A percentile compares a stretch with the other conserved stretches of the same genome.
phyloP scores from a whole-genome alignment of 805 yeast genomes.

The Suhomyces emberorum region DNA sequence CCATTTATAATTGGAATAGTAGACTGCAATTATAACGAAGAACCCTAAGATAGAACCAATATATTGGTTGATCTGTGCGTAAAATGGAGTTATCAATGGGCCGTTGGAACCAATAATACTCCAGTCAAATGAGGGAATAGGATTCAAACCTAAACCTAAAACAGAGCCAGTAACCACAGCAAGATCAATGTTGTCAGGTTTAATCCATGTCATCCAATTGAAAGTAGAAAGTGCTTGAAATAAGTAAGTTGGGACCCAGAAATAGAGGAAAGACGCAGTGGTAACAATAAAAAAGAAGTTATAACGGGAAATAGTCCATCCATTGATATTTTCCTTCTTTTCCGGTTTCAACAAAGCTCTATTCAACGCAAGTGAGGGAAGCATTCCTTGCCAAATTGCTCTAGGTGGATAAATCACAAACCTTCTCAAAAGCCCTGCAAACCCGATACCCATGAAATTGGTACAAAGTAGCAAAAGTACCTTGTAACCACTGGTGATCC shows the following conservation, averaged over 20 bases:
- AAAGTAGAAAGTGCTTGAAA: constrained; percentile 42
- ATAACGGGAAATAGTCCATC: constrained; percentile 27
- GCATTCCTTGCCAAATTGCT: constrained; percentile 18
- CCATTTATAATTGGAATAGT: constrained; percentile 19
- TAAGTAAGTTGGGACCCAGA: constrained; percentile 45
- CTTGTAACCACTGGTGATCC: constrained; percentile 17
- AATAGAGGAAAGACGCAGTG: constrained; percentile 34
- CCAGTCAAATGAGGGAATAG: constrained; percentile 53
- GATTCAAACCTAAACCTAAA: constrained; percentile 51
- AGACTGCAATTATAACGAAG: constrained; percentile 15
- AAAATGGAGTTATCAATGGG: constrained; percentile 44
- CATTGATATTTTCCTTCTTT: constrained; percentile 21
- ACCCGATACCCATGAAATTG: constrained; percentile 16
- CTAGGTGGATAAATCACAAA: constrained; percentile 14
- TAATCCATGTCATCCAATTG: constrained; percentile 60
- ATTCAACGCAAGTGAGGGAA: constrained; percentile 47
- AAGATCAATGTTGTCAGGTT: constrained; percentile 46
- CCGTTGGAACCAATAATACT: constrained; percentile 28
- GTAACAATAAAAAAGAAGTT: constrained; percentile 24
- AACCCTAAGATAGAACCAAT: constrained; percentile 13
- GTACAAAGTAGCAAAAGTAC: constrained; percentile 11
- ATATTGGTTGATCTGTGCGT: constrained; percentile 19
- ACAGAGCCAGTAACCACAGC: constrained; percentile 48
- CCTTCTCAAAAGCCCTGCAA: constrained; percentile 15
- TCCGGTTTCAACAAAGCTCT: constrained; percentile 38